Percentiles rank a stretch among this genome's conserved stretches.
phyloP scores from a whole-genome alignment of 192 early-diverging fungal genomes.

The Podila epigama region DNA sequence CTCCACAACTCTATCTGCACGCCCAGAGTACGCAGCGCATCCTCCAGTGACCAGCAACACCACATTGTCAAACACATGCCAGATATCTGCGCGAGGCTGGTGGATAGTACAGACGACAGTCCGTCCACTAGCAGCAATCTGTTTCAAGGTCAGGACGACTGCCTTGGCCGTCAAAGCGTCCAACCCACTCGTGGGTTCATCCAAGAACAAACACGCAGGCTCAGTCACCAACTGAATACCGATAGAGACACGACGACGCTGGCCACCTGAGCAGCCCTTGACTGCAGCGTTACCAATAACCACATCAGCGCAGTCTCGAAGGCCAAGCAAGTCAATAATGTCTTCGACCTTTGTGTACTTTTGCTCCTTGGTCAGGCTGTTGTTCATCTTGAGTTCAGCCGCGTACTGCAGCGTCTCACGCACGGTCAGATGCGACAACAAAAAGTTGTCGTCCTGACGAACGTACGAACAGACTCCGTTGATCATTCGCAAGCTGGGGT shows the following conservation, averaged over 20 bases:
- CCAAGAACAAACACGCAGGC: slow-evolving; percentile 45
- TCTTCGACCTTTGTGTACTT: slow-evolving; percentile 41
- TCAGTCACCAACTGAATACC: slow-evolving; percentile 44
- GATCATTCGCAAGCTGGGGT: slow-evolving; percentile 30
- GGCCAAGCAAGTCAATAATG: slow-evolving; percentile 40
- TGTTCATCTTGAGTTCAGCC: slow-evolving; percentile 71
- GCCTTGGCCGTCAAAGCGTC: slow-evolving; percentile 46
- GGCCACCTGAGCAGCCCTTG: slow-evolving; percentile 40
- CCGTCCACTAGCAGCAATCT: slow-evolving; percentile 49
- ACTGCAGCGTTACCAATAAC: slow-evolving; percentile 37
- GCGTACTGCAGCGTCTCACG: slow-evolving; percentile 81
- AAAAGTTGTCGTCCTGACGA: slow-evolving; percentile 45
- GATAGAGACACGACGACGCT: slow-evolving; percentile 44
- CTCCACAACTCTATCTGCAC: slow-evolving; percentile 43
- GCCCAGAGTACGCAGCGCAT: slow-evolving; percentile 42
- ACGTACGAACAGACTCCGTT: slow-evolving; percentile 43
- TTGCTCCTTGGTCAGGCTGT: slow-evolving; percentile 9
- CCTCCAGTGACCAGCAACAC: slow-evolving; percentile 74
- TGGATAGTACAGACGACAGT: slow-evolving; percentile 87
- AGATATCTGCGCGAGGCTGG: slow-evolving; percentile 84
- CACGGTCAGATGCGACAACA: slow-evolving; percentile 73
- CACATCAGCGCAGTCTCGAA: slow-evolving; percentile 45
- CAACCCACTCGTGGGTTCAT: slow-evolving; percentile 41
- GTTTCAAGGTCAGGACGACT: slow-evolving; percentile 35
- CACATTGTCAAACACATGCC: slow-evolving; percentile 83